Conservation (phyloP, 768 basidiomycete genomes). For the Boletus rubescentipes region DNA sequence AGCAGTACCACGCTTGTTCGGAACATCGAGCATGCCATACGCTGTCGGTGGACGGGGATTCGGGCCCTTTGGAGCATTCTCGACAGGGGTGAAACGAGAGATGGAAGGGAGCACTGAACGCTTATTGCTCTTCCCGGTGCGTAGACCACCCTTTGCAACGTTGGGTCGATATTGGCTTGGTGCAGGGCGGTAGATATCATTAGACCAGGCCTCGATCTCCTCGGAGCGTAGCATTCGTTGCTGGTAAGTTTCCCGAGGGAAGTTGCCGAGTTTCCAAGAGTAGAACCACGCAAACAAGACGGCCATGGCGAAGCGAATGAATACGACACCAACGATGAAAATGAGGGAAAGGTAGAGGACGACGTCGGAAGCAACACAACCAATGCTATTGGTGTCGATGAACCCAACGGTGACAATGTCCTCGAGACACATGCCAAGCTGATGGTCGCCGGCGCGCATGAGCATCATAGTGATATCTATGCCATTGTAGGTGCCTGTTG, state of each 20-base stretch:
- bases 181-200: constrained; percentile 92
- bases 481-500: constrained; percentile 72
- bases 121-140: constrained; percentile 49
- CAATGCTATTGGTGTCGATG: constrained; percentile 91
- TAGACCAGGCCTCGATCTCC: constrained; percentile 96
- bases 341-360: constrained; percentile 94
- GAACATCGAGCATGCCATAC: constrained; percentile 65
- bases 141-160: constrained; percentile 69
- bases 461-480: constrained; percentile 89
- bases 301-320: constrained; percentile 94
- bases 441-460: constrained; percentile 64
- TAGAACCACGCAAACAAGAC: constrained; percentile 98
- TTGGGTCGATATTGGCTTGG: constrained; percentile 90
- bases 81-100: constrained; percentile 76
- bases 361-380: constrained; percentile 93
- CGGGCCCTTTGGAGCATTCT: constrained; percentile 52
- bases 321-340: constrained; percentile 96
- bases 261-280: constrained; percentile 92
- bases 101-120: constrained; percentile 62
- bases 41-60: constrained; percentile 58
- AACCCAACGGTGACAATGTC: constrained; percentile 88
- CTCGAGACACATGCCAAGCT: constrained; percentile 77
- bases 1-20: constrained; percentile 59
- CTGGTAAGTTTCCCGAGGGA: constrained; percentile 89
- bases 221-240: constrained; percentile 85